These are phyloP conservation scores for Backusella circina DNA, from an alignment of 192 early-diverging fungal species.

Conservation along the genomic window DNA sequence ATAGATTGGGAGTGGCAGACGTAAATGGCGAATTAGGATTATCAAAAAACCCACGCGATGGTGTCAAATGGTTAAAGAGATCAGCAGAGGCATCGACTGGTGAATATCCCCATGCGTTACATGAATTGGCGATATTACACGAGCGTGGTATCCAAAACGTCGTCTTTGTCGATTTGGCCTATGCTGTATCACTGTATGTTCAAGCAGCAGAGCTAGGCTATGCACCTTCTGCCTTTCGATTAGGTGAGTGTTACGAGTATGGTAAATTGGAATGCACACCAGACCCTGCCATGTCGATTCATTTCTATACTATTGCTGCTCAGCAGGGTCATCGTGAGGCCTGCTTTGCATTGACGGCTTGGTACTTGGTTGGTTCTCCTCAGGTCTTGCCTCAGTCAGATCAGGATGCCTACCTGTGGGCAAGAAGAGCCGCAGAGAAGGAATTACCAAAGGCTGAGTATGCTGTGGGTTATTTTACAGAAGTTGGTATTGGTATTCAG, in stretches of 20 bases:
- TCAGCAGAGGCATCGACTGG: constrained; percentile 53
- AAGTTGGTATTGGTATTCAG: constrained; percentile 56
- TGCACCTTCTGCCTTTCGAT: constrained; percentile 56
- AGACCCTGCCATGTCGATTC: constrained; percentile 51
- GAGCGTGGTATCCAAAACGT: constrained; percentile 56
- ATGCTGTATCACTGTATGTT: constrained; percentile 56
- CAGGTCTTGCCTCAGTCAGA: constrained; percentile 57
- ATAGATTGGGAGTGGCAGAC: constrained; percentile 57
- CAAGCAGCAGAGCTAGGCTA: constrained; percentile 66
- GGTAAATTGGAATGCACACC: constrained; percentile 53
- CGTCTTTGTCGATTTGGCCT: constrained; percentile 57
- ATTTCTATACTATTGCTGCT: constrained; percentile 62
- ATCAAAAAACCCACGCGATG: constrained; percentile 51
- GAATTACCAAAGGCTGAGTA: constrained; percentile 59
- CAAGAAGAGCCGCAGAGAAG: constrained; percentile 53
- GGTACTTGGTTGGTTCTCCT: constrained; percentile 62
- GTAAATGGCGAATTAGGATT: constrained; percentile 59
- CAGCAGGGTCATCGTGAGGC: constrained; percentile 61
- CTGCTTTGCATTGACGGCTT: constrained; percentile 59
- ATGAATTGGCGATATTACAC: constrained; percentile 57
- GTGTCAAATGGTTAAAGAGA: constrained; percentile 59
- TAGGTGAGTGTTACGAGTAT: constrained; percentile 64
- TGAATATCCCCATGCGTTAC: constrained; percentile 58
- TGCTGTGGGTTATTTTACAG: constrained; percentile 64
- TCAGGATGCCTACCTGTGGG: constrained; percentile 60